Percentiles rank a stretch among this genome's conserved stretches.
Conservation (phyloP, 148 eudicot genomes). For the Bassia scoparia region DNA sequence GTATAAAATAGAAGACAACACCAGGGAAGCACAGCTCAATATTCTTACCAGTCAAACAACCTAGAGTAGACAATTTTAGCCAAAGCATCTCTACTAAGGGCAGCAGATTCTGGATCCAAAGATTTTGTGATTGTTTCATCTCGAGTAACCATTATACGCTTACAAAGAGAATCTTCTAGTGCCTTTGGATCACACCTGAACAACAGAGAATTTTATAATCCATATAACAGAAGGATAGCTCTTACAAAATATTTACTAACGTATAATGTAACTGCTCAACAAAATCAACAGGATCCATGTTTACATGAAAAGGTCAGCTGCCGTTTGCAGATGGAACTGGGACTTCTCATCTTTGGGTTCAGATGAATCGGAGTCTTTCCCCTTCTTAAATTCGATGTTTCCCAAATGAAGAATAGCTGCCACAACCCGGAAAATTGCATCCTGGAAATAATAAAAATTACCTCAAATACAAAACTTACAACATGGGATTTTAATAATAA, state of each 20-base stretch:
- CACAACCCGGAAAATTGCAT: constrained; percentile 89
- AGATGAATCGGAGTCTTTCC: constrained; percentile 86
- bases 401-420: constrained; percentile 97
- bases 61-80: constrained; percentile 91
- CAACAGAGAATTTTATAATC: neutral
- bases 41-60: constrained; percentile 83
- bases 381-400: constrained; percentile 87
- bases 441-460: constrained; percentile 45
- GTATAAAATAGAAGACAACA: neutral
- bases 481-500: neutral
- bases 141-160: constrained; percentile 89
- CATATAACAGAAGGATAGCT: neutral
- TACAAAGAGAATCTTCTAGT: constrained; percentile 88
- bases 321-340: constrained; percentile 75
- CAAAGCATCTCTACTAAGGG: constrained; percentile 82
- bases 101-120: constrained; percentile 83
- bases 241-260: neutral
- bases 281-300: constrained; percentile 19
- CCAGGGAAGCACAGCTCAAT: constrained; percentile 11
- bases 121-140: constrained; percentile 86
- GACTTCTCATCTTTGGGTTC: constrained; percentile 96
- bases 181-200: constrained; percentile 85
- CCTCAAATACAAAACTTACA: constrained; percentile 5
- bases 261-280: constrained; percentile 1
- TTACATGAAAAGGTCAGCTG: constrained; percentile 94